These are phyloP conservation scores for Aegilops longissima DNA, from an alignment of 176 grass and related monocot species.

Conservation along the genomic window DNA sequence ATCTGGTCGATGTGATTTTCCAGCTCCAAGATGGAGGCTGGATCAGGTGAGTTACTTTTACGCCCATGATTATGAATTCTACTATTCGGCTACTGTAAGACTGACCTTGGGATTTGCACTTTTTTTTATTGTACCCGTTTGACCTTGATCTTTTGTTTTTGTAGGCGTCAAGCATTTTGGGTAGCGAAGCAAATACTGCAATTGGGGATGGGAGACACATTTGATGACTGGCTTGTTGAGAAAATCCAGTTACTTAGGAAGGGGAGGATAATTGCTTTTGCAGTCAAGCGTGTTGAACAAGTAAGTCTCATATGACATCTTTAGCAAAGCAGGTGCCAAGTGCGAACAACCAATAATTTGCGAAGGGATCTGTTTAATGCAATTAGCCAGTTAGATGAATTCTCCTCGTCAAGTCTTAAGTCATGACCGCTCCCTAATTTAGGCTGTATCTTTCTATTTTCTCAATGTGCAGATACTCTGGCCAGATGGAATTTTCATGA, in stretches of 20 bases:
- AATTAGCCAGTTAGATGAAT: not conserved
- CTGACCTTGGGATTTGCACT: not conserved
- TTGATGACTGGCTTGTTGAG: slow-evolving; percentile 99
- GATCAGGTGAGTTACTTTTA: slow-evolving; percentile 71
- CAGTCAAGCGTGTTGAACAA: slow-evolving; percentile 87
- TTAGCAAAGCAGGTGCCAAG: not conserved
- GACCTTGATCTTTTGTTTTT: slow-evolving; percentile 24
- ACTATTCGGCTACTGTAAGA: slow-evolving; percentile 12
- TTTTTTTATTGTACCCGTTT: not conserved
- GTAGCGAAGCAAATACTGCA: slow-evolving; percentile 95
- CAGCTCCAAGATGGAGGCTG: slow-evolving; percentile 96
- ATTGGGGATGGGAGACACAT: slow-evolving; percentile 99
- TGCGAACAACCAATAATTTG: not conserved
- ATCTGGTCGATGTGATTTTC: slow-evolving; percentile 96
- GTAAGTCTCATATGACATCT: slow-evolving; percentile 40
- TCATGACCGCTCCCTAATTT: not conserved
- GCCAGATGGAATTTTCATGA: slow-evolving; percentile 97
- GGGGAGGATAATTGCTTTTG: slow-evolving; percentile 81
- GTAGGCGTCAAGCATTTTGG: slow-evolving; percentile 98
- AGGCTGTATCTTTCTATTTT: too few species aligned
- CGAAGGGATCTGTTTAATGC: not conserved
- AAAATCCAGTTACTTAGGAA: slow-evolving; percentile 95
- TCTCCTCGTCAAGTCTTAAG: not conserved
- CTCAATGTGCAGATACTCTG: slow-evolving; percentile 73
- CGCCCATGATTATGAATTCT: slow-evolving; percentile 32